Evolutionary conservation across 768 basidiomycete species (phyloP), one percentile per base, ranked within the genome.

Genomic region (Trametes meyenii): DNA sequence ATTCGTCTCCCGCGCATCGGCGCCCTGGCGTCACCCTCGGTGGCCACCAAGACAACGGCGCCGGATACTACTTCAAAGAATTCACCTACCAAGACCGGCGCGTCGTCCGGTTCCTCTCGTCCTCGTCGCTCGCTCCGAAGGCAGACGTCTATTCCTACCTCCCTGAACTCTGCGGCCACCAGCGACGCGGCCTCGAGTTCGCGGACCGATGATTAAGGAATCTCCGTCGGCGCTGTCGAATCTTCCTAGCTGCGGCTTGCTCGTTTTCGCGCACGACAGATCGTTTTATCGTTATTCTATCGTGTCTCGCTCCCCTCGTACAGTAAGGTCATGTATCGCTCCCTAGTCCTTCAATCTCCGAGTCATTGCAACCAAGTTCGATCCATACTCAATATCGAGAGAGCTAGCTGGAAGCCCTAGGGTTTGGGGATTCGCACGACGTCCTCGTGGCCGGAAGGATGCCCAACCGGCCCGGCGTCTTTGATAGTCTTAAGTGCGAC

Each of bases 1-100:
- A 73, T 73, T 29, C 71, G 72, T 19, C 60, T 73, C 24, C 72
- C 71, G 10, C 58, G 69, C 29, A 59, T 69, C 5, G 58, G 61
- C 21, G 60, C 62, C 1, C 45, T 73, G n/a, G 63, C 50, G 43
- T 59, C 62, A 8, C 57, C 66, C 2, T 48, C 58, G 12, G 36
- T 50, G 1, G n/a, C 53, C 13, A 33, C 40, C 24, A 26, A 49
- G 14, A 19, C 57, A 16, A n/a, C 66, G 14, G 12, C 63, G 12
- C 16, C 55, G 3, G 21, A 59, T 2, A 26, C 66, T 10, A 14
- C 62, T 12, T 39, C 62, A 50, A 61, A 62, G 36, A 54, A 59
- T 2, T 63, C 64, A 2, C 63, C 69, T 0, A 38, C 69, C 24
- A 56, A 60, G n/a, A 56, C 45, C 11, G 16, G 43, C n/a, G 24